Evolutionary conservation across 2,329 filamentous ascomycete species (phyloP), one percentile per base, ranked within the genome.

Genomic region (Xylaria multiplex): DNA sequence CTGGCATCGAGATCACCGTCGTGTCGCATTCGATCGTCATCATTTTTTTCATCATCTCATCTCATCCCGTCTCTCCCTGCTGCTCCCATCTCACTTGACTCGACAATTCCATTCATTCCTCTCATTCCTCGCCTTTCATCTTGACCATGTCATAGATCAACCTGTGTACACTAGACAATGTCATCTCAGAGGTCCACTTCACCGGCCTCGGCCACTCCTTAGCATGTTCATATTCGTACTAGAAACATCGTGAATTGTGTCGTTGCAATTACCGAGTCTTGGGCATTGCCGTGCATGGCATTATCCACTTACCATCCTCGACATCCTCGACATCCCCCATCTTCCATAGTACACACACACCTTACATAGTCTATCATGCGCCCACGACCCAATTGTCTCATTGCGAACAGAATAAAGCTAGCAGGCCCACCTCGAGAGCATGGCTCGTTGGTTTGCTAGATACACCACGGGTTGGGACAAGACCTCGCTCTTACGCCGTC

Each of bases 401-500:
- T 42, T 14, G 42, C 52, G 50, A 63, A 43, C 46, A 40, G 24
- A 59, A 48, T 16, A 60, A 43, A 49, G 30, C 11, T 14, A 40
- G 7, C 7, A 49, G 46, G 40, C 50, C 50, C 30, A 9, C 53
- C 3, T 54, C 19, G 19, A n/a, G 48, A 65, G 54, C 52, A 68
- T 63, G 62, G 49, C 62, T 57, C 42, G 22, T 32, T 59, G 58
- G 61, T 45, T 59, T 54, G 40, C 57, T n/a, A 52, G 27, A 43
- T 53, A 52, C 16, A 43, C 22, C 27, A 66, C 68, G 59, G 60
- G 65, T 59, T 65, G 64, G 68, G 67, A 72, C 22, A 59, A 45
- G 46, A 66, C 62, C 65, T 62, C 67, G 60, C 57, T 70, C 37
- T 40, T 69, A 66, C 73, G 71, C 27, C 67, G 70, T 11, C 71